These are phyloP conservation scores for Neocatenulostroma microsporum DNA, from an alignment of 2,329 filamentous ascomycete species.

Conservation along the genomic window DNA sequence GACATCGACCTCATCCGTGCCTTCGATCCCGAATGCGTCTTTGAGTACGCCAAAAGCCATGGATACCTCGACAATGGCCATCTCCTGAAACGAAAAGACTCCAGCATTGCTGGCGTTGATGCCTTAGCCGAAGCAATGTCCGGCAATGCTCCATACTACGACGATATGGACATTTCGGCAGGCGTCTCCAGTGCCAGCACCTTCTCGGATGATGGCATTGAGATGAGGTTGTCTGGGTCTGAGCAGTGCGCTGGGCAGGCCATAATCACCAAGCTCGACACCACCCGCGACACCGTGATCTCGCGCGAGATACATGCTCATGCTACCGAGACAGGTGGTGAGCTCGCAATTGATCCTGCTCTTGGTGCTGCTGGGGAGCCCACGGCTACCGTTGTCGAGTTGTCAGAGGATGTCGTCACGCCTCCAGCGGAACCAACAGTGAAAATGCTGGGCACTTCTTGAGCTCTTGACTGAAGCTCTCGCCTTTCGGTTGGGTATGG, in stretches of 20 bases:
- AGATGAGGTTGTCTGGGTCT: background rate
- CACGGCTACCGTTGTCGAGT: slow-evolving; percentile 4
- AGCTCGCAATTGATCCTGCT: background rate
- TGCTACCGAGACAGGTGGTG: background rate
- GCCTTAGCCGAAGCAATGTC: slow-evolving; percentile 13
- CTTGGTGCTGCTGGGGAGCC: background rate
- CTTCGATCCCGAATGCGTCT: slow-evolving; percentile 37
- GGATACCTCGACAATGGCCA: slow-evolving; percentile 14
- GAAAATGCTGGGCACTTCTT: too few species aligned
- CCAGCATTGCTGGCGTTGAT: slow-evolving; percentile 12
- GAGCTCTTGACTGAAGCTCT: too few species aligned
- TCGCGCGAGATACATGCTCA: too few species aligned
- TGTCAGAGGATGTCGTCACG: slow-evolving; percentile 1
- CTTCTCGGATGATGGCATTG: slow-evolving; percentile 6
- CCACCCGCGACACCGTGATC: too few species aligned
- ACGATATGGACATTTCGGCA: slow-evolving; percentile 5
- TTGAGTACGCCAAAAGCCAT: slow-evolving; percentile 20
- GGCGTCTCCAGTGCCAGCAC: slow-evolving; percentile 5
- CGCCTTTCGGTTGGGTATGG: too few species aligned
- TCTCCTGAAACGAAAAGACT: slow-evolving; percentile 13
- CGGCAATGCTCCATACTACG: background rate
- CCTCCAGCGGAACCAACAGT: background rate
- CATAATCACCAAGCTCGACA: too few species aligned
- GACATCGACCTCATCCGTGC: slow-evolving; percentile 39
- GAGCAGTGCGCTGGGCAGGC: too few species aligned